Percentiles rank a stretch among this genome's conserved stretches.
phyloP scores from a whole-genome alignment of 2,329 filamentous ascomycete genomes.

The Cladosporium sp. region DNA sequence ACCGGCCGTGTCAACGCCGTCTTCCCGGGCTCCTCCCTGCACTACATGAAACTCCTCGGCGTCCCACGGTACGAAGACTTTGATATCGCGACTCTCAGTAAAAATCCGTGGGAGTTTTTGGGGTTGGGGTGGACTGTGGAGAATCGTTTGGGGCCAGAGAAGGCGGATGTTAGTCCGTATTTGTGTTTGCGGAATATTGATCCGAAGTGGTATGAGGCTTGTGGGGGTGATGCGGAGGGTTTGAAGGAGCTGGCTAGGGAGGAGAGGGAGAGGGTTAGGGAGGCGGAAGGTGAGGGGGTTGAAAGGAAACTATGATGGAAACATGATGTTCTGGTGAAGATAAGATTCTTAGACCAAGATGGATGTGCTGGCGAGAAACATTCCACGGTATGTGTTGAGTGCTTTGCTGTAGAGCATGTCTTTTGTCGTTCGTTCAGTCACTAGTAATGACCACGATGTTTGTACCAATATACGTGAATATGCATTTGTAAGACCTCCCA shows the following conservation, averaged over 20 bases:
- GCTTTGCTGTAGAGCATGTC: no score
- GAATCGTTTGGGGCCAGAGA: constrained; percentile 20
- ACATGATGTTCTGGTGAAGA: no score
- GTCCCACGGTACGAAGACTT: constrained; percentile 42
- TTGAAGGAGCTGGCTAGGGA: constrained; percentile 20
- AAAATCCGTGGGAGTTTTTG: constrained; percentile 40
- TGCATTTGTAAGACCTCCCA: no score
- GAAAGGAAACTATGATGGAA: constrained; percentile 5
- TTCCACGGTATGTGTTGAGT: no score
- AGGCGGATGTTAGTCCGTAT: constrained; percentile 37
- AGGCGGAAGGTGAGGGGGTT: neutral
- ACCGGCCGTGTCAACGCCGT: constrained; percentile 46
- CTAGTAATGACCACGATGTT: no score
- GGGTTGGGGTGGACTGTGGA: constrained; percentile 39
- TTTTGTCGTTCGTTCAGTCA: no score
- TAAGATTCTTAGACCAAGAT: no score
- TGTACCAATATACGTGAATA: no score
- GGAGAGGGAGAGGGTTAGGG: constrained; percentile 8
- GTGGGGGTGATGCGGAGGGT: constrained; percentile 22
- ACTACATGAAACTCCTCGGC: constrained; percentile 42
- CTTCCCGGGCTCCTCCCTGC: constrained; percentile 49
- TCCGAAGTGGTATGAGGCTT: constrained; percentile 35
- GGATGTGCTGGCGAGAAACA: no score
- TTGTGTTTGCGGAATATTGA: constrained; percentile 39
- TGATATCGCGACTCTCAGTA: constrained; percentile 36